Conservation (phyloP, 2,329 filamentous ascomycete genomes). For the Chaetoscypha palmicola region DNA sequence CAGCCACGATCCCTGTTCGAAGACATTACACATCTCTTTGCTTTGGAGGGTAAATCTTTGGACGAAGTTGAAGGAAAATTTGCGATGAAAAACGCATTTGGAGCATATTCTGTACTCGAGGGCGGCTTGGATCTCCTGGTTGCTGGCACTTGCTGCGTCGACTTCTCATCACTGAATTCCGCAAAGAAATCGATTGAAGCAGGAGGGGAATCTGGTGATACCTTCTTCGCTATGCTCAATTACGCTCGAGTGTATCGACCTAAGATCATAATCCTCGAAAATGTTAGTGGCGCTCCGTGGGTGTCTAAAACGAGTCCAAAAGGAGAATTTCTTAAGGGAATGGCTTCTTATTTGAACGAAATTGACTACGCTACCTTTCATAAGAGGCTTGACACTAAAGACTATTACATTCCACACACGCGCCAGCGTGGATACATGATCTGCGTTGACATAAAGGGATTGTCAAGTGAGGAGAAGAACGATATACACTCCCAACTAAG, state of each 20-base stretch:
- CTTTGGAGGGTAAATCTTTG: slow-evolving; percentile 30
- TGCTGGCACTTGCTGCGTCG: slow-evolving; percentile 69
- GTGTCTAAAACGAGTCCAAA: too few species aligned
- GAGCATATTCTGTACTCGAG: slow-evolving; percentile 50
- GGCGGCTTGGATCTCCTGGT: slow-evolving; percentile 56
- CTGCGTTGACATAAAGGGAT: slow-evolving; percentile 36
- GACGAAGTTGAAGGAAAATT: slow-evolving; percentile 1
- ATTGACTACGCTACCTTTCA: slow-evolving; percentile 49
- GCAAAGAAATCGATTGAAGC: slow-evolving; percentile 43
- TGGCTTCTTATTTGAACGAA: slow-evolving; percentile 15
- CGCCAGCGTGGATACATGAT: slow-evolving; percentile 53
- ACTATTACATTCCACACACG: slow-evolving; percentile 69
- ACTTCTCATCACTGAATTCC: slow-evolving; percentile 63
- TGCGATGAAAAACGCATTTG: slow-evolving; percentile 58
- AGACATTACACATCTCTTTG: slow-evolving; percentile 49
- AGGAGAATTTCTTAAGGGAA: too few species aligned
- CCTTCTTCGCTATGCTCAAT: slow-evolving; percentile 53
- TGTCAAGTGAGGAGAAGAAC: not conserved
- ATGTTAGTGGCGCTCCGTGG: slow-evolving; percentile 59
- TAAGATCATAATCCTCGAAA: slow-evolving; percentile 63
- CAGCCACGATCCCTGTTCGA: slow-evolving; percentile 46
- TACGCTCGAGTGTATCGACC: slow-evolving; percentile 52
- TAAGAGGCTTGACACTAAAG: slow-evolving; percentile 56
- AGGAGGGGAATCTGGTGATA: slow-evolving; percentile 58
- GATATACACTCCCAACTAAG: not conserved